Base-by-base conservation (phyloP, 139 green algal species). In the Coelastrella sp. region DNA sequence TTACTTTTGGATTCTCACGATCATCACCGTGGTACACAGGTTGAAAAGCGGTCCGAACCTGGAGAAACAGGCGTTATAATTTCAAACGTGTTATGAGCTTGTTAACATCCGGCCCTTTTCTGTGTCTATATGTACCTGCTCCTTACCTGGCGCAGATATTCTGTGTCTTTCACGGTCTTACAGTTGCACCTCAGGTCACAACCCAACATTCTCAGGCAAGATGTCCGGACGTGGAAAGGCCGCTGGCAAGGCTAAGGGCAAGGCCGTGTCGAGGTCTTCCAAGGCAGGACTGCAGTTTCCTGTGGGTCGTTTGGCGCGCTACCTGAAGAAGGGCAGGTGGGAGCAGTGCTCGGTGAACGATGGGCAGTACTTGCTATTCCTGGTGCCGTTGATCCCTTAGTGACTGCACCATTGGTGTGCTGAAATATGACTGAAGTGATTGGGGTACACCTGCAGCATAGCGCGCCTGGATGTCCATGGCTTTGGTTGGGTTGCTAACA, bases 281-380 rank as follows among this genome's bases (percentile, higher is more conserved):
- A 97, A 97, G 92, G 95, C 95, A 49, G 95, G 95, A 7, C 95
- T 98, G 61, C 96, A 98, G 94, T 98, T 98, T 91, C 96, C 96
- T 20, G 96, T 98, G 85, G 93, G 96, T 63, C 92, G 96, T 82
- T 95, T 98, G 63, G 96, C 94, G 7, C 93, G 96, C 49, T 98
- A 97, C 93, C 93, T 98, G 59, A 98, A 98, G 92, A 95, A 96
- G 93, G 94, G 94, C 89, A 93, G 94, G 90, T 96, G 94, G 74
- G 93, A 91, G n/a, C 79, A 92, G 73, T 88, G 6, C 12, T 49
- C 7, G 19, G 56, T 3, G 25, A 68, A 9, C 22, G 14, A 58
- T 59, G 35, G n/a, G 49, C 35, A 65, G 57, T 80, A 17, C 12
- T 15, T 80, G 10, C 10, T 58, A 10, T 20, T 59, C 19, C 24